Evolutionary conservation across 1,284 basidiomycete species (phyloP).

Genomic region (Erythrobasidium hasegawianum): DNA sequence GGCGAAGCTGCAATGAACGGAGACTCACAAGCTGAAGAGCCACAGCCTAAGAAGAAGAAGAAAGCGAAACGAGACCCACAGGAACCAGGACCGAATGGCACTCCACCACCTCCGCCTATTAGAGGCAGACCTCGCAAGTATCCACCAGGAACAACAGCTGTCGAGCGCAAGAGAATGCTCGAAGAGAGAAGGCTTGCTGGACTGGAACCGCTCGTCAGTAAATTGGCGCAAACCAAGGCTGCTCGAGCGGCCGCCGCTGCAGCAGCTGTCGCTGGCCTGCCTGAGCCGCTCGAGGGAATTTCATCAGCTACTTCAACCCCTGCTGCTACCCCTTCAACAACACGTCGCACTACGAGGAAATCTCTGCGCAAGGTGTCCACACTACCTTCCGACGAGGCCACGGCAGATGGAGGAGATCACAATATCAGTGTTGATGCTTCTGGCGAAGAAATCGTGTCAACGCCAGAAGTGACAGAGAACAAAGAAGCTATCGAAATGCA

Average conservation of each 20-base stretch:
- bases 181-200: slow-evolving; percentile 11
- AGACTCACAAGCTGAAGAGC: background rate
- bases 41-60: background rate
- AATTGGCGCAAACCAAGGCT: no score
- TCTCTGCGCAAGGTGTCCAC: background rate
- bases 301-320: background rate
- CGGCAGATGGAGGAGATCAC: background rate
- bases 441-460: no score
- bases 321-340: background rate
- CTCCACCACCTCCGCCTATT: background rate
- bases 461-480: no score
- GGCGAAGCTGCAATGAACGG: background rate
- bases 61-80: background rate
- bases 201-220: background rate
- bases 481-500: no score
- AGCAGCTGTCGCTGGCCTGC: no score
- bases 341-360: background rate
- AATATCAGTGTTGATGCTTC: no score
- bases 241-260: no score
- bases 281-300: no score
- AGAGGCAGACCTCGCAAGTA: slow-evolving; percentile 22
- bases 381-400: background rate
- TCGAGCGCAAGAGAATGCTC: slow-evolving; percentile 6
- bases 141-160: slow-evolving; percentile 4
- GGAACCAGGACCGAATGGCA: slow-evolving; percentile 4